phyloP scores from a whole-genome alignment of 2,329 filamentous ascomycete genomes.

The Xylariales sp. region DNA sequence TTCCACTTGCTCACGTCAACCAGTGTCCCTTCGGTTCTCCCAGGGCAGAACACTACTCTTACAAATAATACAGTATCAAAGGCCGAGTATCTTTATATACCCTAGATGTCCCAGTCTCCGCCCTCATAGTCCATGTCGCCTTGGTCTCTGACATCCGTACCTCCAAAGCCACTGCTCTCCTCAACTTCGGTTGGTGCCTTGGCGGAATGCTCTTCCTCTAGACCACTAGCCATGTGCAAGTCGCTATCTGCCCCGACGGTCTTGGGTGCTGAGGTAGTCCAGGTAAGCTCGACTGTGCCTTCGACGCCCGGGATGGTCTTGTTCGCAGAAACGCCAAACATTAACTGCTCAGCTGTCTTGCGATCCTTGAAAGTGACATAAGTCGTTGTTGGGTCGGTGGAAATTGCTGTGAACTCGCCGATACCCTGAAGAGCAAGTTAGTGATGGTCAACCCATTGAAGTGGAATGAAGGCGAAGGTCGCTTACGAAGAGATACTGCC shows the following conservation, averaged over 20 bases:
- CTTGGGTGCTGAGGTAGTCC: conserved; percentile 40
- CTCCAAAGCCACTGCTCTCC: conserved; percentile 13
- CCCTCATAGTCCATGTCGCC: conserved; percentile 30
- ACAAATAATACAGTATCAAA: too few relatives aligned
- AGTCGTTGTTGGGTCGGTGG: conserved; percentile 41
- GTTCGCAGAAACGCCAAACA: conserved; percentile 45
- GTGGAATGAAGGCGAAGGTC: background rate
- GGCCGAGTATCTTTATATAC: too few relatives aligned
- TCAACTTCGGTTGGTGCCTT: conserved; percentile 14
- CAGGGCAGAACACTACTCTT: too few relatives aligned
- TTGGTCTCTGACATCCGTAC: conserved; percentile 17
- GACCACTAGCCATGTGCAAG: conserved; percentile 14
- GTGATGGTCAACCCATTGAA: conserved; percentile 15
- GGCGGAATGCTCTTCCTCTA: conserved; percentile 18
- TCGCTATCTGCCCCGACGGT: conserved; percentile 16
- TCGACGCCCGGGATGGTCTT: conserved; percentile 57
- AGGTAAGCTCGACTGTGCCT: conserved; percentile 60
- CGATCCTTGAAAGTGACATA: conserved; percentile 62
- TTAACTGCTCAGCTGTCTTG: conserved; percentile 67
- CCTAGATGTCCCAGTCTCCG: conserved; percentile 22
- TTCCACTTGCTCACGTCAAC: too few relatives aligned
- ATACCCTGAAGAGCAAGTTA: conserved; percentile 43
- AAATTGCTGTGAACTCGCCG: conserved; percentile 57
- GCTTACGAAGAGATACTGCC: conserved; percentile 66
- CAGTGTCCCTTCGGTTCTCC: too few relatives aligned